Conservation (phyloP, 306 rosid genomes). For the Fragaria ananassa region DNA sequence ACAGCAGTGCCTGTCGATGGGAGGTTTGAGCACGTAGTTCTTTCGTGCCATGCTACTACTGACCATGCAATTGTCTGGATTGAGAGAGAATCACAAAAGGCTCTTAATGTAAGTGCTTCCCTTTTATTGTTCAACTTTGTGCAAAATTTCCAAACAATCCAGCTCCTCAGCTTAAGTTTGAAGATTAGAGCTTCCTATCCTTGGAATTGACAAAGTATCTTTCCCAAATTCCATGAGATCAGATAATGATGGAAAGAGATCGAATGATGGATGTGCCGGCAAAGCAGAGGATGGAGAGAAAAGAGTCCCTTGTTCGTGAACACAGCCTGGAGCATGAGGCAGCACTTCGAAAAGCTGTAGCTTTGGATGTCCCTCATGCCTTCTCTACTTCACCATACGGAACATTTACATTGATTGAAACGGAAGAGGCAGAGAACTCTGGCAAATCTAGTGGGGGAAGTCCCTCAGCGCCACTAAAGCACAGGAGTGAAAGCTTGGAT, state of each 20-base stretch:
- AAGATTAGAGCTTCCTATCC: slow-evolving; percentile 5
- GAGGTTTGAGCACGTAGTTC: slow-evolving; percentile 88
- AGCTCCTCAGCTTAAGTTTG: background rate
- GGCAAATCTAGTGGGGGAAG: slow-evolving; percentile 31
- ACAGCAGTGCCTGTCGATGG: slow-evolving; percentile 99
- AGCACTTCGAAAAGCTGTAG: slow-evolving; percentile 71
- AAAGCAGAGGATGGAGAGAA: slow-evolving; percentile 73
- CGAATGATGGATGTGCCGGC: slow-evolving; percentile 54
- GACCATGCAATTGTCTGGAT: slow-evolving; percentile 93
- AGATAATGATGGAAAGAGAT: slow-evolving; percentile 72
- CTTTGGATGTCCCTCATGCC: slow-evolving; percentile 76
- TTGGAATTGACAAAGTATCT: background rate
- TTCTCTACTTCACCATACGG: slow-evolving; percentile 60
- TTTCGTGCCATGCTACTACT: slow-evolving; percentile 81
- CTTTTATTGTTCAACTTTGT: background rate
- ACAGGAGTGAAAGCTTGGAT: slow-evolving; percentile 64
- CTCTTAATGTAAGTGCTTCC: slow-evolving; percentile 66
- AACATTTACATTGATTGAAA: slow-evolving; percentile 50
- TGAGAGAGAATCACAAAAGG: slow-evolving; percentile 78
- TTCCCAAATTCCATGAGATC: slow-evolving; percentile 23
- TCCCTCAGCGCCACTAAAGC: slow-evolving; percentile 26
- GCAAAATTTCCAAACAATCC: background rate
- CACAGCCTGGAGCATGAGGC: slow-evolving; percentile 71
- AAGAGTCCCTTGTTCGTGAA: slow-evolving; percentile 50
- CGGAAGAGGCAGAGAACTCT: slow-evolving; percentile 57